Percentiles rank a stretch among this genome's conserved stretches.
Evolutionary conservation across 2,329 filamentous ascomycete species (phyloP).

Genomic region (Chaetomiaceae sp.): DNA sequence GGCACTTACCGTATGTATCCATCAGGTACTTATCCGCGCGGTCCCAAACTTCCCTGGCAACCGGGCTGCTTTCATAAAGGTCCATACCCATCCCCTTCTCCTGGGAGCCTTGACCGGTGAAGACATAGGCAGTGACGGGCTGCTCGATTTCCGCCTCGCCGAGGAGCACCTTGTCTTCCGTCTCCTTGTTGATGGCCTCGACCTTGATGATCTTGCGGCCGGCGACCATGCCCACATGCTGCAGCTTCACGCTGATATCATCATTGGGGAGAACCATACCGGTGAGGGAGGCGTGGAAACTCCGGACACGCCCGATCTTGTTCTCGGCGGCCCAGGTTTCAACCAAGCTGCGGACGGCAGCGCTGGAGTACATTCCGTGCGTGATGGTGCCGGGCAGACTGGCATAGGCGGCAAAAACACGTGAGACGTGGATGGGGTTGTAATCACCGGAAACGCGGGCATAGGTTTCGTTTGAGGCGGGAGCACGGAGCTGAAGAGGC

Average conservation of each 20-base stretch:
- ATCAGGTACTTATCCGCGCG: conserved; percentile 96
- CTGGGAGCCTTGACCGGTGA: conserved; percentile 96
- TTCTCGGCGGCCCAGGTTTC: conserved; percentile 99
- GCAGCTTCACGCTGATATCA: conserved; percentile 87
- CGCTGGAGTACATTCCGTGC: conserved; percentile 99
- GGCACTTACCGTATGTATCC: conserved; percentile 84
- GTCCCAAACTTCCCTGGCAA: conserved; percentile 97
- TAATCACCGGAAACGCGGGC: conserved; percentile 96
- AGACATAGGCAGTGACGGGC: conserved; percentile 93
- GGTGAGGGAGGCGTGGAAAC: conserved; percentile 94
- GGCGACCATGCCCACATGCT: conserved; percentile 95
- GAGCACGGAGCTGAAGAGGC: conserved; percentile 81
- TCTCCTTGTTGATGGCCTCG: conserved; percentile 91
- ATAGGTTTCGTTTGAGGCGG: conserved; percentile 95
- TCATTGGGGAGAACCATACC: conserved; percentile 99
- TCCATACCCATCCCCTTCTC: conserved; percentile 99
- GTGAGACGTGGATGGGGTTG: conserved; percentile 97
- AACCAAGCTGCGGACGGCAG: conserved; percentile 88
- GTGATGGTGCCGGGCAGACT: conserved; percentile 96
- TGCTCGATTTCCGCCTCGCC: conserved; percentile 98
- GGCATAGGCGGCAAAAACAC: conserved; percentile 93
- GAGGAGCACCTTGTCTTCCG: conserved; percentile 90
- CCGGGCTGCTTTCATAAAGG: conserved; percentile 85
- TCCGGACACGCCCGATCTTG: conserved; percentile 92
- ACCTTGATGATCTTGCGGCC: conserved; percentile 99